Conservation (phyloP, 768 basidiomycete species). For the Auricularia sp. region DNA sequence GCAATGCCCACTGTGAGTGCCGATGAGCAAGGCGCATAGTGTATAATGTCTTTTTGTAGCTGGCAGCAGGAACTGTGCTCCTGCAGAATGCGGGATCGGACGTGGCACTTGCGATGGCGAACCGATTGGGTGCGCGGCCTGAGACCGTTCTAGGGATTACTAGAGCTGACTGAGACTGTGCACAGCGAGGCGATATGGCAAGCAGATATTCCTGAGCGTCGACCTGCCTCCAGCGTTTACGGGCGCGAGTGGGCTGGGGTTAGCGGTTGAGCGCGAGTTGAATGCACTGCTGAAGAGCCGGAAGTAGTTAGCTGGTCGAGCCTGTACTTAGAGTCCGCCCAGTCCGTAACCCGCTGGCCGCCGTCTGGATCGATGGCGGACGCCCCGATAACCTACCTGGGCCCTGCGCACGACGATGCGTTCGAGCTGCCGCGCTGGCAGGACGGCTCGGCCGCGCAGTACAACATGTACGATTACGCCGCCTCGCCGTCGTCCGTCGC, state of each 20-base stretch:
- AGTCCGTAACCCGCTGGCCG: constrained; percentile 9
- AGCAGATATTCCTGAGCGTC: constrained; percentile 64
- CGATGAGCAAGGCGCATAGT: constrained; percentile 2
- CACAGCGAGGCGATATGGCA: constrained; percentile 55
- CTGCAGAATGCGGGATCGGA: constrained; percentile 55
- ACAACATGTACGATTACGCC: constrained; percentile 19
- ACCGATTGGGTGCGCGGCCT: constrained; percentile 56
- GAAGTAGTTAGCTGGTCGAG: constrained; percentile 21
- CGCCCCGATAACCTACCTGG: not conserved
- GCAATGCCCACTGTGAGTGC: constrained; percentile 51
- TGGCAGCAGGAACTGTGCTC: constrained; percentile 47
- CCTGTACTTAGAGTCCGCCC: constrained; percentile 4
- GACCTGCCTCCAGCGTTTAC: constrained; percentile 39
- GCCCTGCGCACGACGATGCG: not conserved
- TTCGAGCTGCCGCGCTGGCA: constrained; percentile 1
- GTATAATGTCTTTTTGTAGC: not conserved
- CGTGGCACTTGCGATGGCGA: constrained; percentile 62
- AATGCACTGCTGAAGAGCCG: constrained; percentile 45
- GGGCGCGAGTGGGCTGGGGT: constrained; percentile 37
- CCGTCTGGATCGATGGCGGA: constrained; percentile 1
- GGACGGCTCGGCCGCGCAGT: not conserved
- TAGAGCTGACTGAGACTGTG: constrained; percentile 9
- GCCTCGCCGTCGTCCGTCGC: constrained; percentile 35
- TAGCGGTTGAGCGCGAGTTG: constrained; percentile 46
- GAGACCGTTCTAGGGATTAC: constrained; percentile 8